Evolutionary conservation across 768 basidiomycete genomes (phyloP), one percentile per base, ranked within the genome.

Genomic region (Tulasnella sp.): DNA sequence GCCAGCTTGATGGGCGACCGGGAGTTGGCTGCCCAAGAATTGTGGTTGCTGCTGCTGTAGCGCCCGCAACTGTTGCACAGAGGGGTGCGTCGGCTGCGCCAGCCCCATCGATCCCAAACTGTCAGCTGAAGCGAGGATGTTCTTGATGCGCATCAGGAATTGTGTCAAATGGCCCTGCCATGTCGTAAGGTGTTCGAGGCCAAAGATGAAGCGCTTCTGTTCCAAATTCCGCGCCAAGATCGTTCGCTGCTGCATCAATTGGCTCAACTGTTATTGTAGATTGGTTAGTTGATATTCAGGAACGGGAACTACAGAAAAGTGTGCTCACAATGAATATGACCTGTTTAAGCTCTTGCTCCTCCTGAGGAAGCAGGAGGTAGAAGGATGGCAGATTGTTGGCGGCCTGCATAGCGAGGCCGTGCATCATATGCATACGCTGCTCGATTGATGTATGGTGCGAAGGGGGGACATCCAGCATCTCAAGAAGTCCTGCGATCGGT

Each of bases 151-250:
- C 46, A 59, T 49, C 9, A 59, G 19, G 48, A 59, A 51, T 29
- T 24, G n/a, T 15, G 46, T 59, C n/a, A 49, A 19, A 24, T 43
- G 57, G 9, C 34, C 4, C 48, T 24, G 19, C 10, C 24, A 49
- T 15, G 29, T 19, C 24, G 49, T 51, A n/a, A 59, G 19, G 21
- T 59, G 45, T 9, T 48, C 19, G n/a, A 50, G 46, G 15, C 29
- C 27, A 31, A 59, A 50, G n/a, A 59, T 49, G 48, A 49, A 59
- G 5, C 29, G 34, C 57, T 59, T 59, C 21, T 59, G 45, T 45
- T 29, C 34, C 10, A 42, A 30, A 19, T 30, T 29, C 9, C 25
- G 48, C 29, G 41, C 41, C 17, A 56, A 30, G 42, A 59, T 49
- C 46, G 48, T 30, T 19, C 27, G 45, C 29, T 59, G 57, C 25